phyloP scores from a whole-genome alignment of 164 flowering plant genomes.

The Macadamia integrifolia region DNA sequence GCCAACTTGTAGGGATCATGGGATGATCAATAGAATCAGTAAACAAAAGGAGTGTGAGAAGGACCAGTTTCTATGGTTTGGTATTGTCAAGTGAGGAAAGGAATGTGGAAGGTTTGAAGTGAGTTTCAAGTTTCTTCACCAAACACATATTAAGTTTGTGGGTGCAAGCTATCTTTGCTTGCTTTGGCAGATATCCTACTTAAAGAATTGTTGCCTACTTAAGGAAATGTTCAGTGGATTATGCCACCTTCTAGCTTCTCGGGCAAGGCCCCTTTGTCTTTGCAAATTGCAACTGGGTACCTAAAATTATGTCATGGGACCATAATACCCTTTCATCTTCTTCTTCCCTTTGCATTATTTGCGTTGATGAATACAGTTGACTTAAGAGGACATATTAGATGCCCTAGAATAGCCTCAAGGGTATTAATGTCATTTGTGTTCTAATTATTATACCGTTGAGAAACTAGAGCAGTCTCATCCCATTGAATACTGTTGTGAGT shows the following conservation, averaged over 20 bases:
- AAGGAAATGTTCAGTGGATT: not conserved
- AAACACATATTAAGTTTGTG: slow-evolving; percentile 20
- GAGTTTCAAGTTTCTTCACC: slow-evolving; percentile 26
- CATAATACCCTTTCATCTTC: no score
- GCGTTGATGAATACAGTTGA: not conserved
- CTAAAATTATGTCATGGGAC: slow-evolving; percentile 1
- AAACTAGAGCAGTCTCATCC: no score
- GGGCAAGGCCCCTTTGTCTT: slow-evolving; percentile 20
- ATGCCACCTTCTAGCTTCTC: slow-evolving; percentile 46
- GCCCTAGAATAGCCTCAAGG: not conserved
- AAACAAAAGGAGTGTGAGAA: not conserved
- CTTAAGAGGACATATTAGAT: not conserved
- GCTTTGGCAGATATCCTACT: slow-evolving; percentile 27
- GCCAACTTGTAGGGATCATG: no score
- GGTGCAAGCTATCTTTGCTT: slow-evolving; percentile 37
- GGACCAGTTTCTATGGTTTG: not conserved
- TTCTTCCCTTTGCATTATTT: no score
- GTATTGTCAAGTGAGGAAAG: no score
- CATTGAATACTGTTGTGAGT: no score
- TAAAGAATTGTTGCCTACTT: slow-evolving; percentile 16
- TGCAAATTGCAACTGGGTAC: slow-evolving; percentile 4
- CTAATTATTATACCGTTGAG: not conserved
- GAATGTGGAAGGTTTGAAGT: slow-evolving; percentile 12
- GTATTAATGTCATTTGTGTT: not conserved
- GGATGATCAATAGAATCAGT: no score